phyloP scores from a whole-genome alignment of 108 stramenopile species.

The Cyclotella kingstonii region DNA sequence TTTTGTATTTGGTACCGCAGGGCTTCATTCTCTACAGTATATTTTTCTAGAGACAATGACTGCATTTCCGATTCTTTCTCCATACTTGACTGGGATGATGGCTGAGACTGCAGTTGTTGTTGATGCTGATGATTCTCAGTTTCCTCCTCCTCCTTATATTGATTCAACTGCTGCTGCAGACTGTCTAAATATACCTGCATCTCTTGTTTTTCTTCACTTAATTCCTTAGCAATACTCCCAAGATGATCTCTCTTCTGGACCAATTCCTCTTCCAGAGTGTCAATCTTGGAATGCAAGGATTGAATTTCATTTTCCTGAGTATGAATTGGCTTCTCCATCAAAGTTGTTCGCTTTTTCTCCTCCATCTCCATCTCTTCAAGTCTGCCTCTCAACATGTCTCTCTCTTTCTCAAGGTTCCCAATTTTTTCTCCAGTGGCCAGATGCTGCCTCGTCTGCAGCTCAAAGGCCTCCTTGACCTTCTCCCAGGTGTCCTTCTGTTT shows the following conservation, averaged over 20 bases:
- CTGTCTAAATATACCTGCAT: constrained; percentile 7
- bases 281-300: neutral
- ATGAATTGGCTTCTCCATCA: neutral
- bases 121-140: neutral
- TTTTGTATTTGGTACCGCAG: constrained; percentile 17
- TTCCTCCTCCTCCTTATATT: constrained; percentile 5
- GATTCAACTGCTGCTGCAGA: constrained; percentile 5
- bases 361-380: neutral
- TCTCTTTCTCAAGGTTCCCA: neutral
- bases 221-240: constrained; percentile 1
- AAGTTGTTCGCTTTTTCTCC: neutral
- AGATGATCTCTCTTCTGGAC: neutral
- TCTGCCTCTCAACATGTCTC: no score
- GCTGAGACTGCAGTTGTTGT: neutral
- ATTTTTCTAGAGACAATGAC: neutral
- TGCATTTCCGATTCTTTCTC: constrained; percentile 4
- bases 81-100: constrained; percentile 9
- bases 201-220: constrained; percentile 9
- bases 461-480: constrained; percentile 10
- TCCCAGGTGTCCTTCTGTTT: neutral
- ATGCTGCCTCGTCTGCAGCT: neutral
- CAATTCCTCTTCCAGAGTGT: constrained; percentile 3
- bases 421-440: constrained; percentile 1
- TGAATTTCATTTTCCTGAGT: constrained; percentile 8
- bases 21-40: constrained; percentile 11